phyloP scores from a whole-genome alignment of 2,329 filamentous ascomycete genomes.

The Botrytis aclada region DNA sequence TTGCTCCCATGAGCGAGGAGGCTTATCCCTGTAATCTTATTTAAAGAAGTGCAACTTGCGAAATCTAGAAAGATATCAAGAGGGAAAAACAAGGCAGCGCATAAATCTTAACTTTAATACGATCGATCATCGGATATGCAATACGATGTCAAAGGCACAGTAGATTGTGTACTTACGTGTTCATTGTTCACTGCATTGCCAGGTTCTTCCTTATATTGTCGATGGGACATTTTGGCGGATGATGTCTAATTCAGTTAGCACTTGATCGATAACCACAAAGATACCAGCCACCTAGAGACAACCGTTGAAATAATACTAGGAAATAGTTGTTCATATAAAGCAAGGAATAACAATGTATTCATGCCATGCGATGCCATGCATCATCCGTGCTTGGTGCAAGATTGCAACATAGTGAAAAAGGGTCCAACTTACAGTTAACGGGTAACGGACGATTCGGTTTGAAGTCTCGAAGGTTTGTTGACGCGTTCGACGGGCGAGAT shows the following conservation, averaged over 20 bases:
- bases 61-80: conserved; percentile 20
- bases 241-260: conserved; percentile 27
- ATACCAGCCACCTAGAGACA: conserved; percentile 20
- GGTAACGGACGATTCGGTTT: neutral
- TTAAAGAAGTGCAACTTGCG: conserved; percentile 32
- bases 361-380: conserved; percentile 29
- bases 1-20: conserved; percentile 12
- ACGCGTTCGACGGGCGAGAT: conserved; percentile 21
- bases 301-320: conserved; percentile 2
- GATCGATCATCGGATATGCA: conserved; percentile 6
- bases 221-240: conserved; percentile 35
- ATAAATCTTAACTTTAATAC: conserved; percentile 9
- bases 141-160: conserved; percentile 22
- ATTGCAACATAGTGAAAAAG: conserved; percentile 18
- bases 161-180: conserved; percentile 43
- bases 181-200: conserved; percentile 39
- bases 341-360: conserved; percentile 24
- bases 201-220: conserved; percentile 48
- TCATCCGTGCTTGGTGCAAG: conserved; percentile 30
- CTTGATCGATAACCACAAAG: conserved; percentile 20
- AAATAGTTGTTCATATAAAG: conserved; percentile 20
- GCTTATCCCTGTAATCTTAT: conserved; percentile 17
- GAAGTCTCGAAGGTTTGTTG: conserved; percentile 11
- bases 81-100: neutral
- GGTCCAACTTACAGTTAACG: conserved; percentile 29